Evolutionary conservation across 192 early-diverging fungal species (phyloP).

Genomic region (Hyaloraphidium curvatum): DNA sequence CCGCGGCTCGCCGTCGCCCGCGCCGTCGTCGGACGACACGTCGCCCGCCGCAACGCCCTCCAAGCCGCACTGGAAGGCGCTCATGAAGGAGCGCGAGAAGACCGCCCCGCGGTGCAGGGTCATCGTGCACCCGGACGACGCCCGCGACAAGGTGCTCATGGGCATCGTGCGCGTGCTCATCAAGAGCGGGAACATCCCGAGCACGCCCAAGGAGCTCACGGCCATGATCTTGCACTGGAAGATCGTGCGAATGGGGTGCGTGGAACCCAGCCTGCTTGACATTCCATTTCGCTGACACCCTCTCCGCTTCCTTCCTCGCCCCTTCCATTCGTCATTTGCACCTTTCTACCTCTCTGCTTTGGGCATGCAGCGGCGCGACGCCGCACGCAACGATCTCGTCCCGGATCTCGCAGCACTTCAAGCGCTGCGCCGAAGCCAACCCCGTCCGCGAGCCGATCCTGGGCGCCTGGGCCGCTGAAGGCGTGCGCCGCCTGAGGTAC

Average conservation of each 20-base stretch:
- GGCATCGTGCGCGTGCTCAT: slow-evolving; percentile 67
- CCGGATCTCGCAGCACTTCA: slow-evolving; percentile 76
- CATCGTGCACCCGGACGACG: slow-evolving; percentile 53
- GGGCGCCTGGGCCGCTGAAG: slow-evolving; percentile 20
- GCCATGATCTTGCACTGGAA: slow-evolving; percentile 56
- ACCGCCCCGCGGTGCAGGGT: no score
- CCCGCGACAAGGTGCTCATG: slow-evolving; percentile 62
- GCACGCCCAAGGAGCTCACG: slow-evolving; percentile 61
- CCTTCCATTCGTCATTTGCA: no score
- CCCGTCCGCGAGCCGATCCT: slow-evolving; percentile 49
- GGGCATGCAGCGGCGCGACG: slow-evolving; percentile 52
- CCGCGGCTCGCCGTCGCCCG: no score
- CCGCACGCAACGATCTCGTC: slow-evolving; percentile 78
- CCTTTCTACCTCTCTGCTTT: no score
- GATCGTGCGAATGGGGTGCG: no score
- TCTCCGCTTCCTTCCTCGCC: no score
- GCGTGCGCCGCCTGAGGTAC: neutral
- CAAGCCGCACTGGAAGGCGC: no score
- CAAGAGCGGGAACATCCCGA: slow-evolving; percentile 52
- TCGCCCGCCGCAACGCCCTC: no score
- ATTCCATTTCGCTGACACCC: no score
- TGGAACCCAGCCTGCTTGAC: no score
- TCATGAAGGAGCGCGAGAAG: no score
- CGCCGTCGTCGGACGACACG: no score
- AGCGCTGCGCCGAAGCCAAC: slow-evolving; percentile 51